Base-by-base conservation (phyloP, 2,329 filamentous ascomycete species). In the Trichoderma gracile region DNA sequence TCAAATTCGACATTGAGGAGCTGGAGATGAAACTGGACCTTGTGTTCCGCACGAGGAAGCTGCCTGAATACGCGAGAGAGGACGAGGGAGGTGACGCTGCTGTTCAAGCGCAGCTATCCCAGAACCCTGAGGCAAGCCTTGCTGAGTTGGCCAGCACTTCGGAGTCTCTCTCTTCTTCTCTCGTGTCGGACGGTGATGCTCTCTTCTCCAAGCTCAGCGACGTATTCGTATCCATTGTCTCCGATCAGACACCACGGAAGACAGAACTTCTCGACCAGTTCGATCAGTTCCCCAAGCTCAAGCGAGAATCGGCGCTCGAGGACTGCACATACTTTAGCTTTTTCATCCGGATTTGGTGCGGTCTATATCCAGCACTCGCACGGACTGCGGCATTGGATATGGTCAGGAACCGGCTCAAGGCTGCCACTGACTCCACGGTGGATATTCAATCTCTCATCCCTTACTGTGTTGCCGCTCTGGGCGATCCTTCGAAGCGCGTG, bases 401-500 rank as follows among this genome's bases (percentile, higher is more conserved):
- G 71, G 83, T 86, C 15, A 85, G 86, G 65, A 80, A 80, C 33
- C 80, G 82, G 27, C 74, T 92, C 19, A 84, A 85, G 60, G 75
- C 77, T 10, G 76, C 77, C 15, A 81, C 83, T 65, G 76, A 77
- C 12, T 75, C 73, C 23, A 78, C 79, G 21, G 72, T 84, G 8
- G 90, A 97, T 73, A 82, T 93, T 55, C 94, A 98, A 73, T 85
- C 86, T 12, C 75, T 97, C 19, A 73, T 97, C n/a, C 94, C 94
- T 2, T 97, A 96, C 76, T 80, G 89, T 38, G 78, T 97, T 52
- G 81, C 84, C 43, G 90, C 90, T 23, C 83, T 98, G 19, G 82
- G 86, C 25, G 94, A 98, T 74, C 78, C 87, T 5, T 91, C 91
- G 1, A 87, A 89, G 67, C 86, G 87, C 67, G 89, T 97, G 47